These are phyloP conservation scores for Alternaria sp. DNA, from an alignment of 2,329 filamentous ascomycete species.

Conservation along the genomic window DNA sequence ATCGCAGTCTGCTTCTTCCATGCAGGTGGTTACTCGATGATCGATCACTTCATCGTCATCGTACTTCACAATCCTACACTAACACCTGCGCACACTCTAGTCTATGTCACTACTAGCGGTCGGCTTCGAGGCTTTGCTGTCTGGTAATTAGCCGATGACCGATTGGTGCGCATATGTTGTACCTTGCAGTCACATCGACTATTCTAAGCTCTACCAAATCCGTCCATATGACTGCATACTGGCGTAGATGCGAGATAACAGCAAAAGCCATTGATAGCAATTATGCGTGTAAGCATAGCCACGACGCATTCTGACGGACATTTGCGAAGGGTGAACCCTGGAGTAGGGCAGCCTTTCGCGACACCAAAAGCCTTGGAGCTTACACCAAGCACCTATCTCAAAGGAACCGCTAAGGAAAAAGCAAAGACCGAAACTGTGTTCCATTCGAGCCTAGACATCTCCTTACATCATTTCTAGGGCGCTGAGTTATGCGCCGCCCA, in stretches of 20 bases:
- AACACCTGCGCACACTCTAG: neutral
- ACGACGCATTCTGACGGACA: neutral
- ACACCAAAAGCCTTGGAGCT: constrained; percentile 1
- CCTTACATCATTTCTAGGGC: constrained; percentile 3
- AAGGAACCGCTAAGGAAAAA: neutral
- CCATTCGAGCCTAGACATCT: constrained; percentile 3
- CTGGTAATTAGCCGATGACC: neutral
- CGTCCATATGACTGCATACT: neutral
- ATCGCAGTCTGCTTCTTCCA: neutral
- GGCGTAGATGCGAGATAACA: neutral
- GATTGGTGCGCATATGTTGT: constrained; percentile 4
- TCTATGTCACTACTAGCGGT: constrained; percentile 3
- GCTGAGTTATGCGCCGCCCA: constrained; percentile 8
- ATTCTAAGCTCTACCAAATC: constrained; percentile 1
- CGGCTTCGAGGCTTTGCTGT: constrained; percentile 2
- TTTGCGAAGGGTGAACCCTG: neutral
- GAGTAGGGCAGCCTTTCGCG: neutral
- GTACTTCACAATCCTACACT: constrained; percentile 1
- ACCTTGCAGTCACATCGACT: constrained; percentile 4
- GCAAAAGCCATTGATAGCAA: neutral
- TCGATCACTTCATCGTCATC: neutral
- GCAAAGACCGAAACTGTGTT: constrained; percentile 4
- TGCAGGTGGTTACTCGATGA: neutral
- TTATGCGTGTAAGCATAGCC: constrained; percentile 3
- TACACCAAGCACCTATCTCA: constrained; percentile 1